These are phyloP conservation scores for Fusarium cicatricum DNA, from an alignment of 2,329 filamentous ascomycete genomes.

Conservation along the genomic window DNA sequence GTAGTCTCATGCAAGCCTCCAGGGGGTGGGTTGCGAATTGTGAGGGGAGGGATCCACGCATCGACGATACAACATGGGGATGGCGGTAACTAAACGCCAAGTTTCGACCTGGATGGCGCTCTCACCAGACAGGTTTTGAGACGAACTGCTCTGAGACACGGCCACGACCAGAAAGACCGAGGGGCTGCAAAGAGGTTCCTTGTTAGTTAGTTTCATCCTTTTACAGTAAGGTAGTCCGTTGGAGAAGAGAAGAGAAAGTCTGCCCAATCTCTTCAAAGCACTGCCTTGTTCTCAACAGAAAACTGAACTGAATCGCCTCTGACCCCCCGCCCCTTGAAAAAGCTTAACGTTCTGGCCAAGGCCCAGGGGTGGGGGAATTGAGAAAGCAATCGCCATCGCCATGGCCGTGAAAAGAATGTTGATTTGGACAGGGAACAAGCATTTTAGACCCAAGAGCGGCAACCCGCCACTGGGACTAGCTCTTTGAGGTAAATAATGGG, in stretches of 20 bases:
- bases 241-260: conserved; percentile 11
- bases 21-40: conserved; percentile 34
- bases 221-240: too few species aligned
- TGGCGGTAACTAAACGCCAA: conserved; percentile 13
- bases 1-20: conserved; percentile 36
- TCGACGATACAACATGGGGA: too few species aligned
- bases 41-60: conserved; percentile 6
- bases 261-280: conserved; percentile 10
- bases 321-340: conserved; percentile 10
- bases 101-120: neutral
- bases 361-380: neutral
- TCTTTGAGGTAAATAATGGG: conserved; percentile 9
- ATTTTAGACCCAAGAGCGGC: conserved; percentile 1
- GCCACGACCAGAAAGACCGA: conserved; percentile 1
- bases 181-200: conserved; percentile 1
- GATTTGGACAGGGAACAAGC: conserved; percentile 7
- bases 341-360: conserved; percentile 32
- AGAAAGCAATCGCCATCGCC: conserved; percentile 32
- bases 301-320: neutral
- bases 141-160: conserved; percentile 18
- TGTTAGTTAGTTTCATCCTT: conserved; percentile 1
- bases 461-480: conserved; percentile 3
- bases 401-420: conserved; percentile 11
- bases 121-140: conserved; percentile 10
- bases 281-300: conserved; percentile 30